Percentiles rank a stretch among this genome's conserved stretches.
Conservation (phyloP, 108 stramenopile species). For the Stephanodiscus minutulus region DNA sequence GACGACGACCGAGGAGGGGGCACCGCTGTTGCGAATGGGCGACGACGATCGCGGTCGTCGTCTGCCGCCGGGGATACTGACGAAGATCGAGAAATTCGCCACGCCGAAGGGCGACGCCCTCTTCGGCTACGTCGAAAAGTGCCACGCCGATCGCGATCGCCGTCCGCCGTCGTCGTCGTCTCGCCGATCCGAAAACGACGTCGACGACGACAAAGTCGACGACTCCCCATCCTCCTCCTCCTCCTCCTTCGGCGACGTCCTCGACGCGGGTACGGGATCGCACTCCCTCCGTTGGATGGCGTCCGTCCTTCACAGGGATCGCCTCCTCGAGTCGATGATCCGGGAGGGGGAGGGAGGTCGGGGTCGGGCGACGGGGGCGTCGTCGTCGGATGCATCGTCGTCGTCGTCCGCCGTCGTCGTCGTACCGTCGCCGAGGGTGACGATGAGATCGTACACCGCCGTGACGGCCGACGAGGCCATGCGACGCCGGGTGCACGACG, state of each 20-base stretch:
- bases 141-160: conserved; percentile 53
- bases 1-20: too few species aligned
- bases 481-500: conserved; percentile 63
- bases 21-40: too few species aligned
- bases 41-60: conserved; percentile 15
- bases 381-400: conserved; percentile 13
- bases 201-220: not conserved
- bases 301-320: conserved; percentile 53
- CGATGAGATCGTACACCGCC: conserved; percentile 70
- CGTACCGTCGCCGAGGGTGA: conserved; percentile 39
- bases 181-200: not conserved
- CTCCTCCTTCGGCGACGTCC: conserved; percentile 66
- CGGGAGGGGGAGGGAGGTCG: too few species aligned
- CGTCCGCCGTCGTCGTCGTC: not conserved
- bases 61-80: conserved; percentile 1
- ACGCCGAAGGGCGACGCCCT: conserved; percentile 74
- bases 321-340: conserved; percentile 35
- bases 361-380: too few species aligned
- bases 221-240: not conserved
- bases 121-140: conserved; percentile 80
- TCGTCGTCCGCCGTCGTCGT: conserved; percentile 1
- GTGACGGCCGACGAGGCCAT: conserved; percentile 87
- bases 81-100: conserved; percentile 50
- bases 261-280: conserved; percentile 94
- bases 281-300: conserved; percentile 95